Evolutionary conservation across 2,329 filamentous ascomycete species (phyloP).

Genomic region (Kalmusia sp.): DNA sequence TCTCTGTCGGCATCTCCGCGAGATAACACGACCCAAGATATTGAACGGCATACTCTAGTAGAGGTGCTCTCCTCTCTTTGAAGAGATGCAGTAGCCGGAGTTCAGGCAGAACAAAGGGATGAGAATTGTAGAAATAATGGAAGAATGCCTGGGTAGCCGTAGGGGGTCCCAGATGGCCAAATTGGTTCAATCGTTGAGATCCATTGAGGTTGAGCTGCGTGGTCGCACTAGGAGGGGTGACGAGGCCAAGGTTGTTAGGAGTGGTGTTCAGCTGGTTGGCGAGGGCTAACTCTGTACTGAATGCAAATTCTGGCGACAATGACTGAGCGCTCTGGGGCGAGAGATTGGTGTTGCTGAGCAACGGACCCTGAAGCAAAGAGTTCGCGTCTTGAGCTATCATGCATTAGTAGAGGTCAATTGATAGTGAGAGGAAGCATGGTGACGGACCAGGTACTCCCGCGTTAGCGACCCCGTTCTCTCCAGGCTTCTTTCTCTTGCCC

Average conservation of each 20-base stretch:
- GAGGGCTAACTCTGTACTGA: slow-evolving; percentile 31
- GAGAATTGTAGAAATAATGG: slow-evolving; percentile 62
- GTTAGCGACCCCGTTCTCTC: slow-evolving; percentile 34
- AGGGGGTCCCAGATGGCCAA: slow-evolving; percentile 35
- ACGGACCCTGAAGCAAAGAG: slow-evolving; percentile 13
- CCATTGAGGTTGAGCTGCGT: slow-evolving; percentile 43
- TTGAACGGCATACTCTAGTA: slow-evolving; percentile 62
- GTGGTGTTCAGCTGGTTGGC: slow-evolving; percentile 32
- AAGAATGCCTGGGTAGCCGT: slow-evolving; percentile 42
- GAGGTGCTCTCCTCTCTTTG: slow-evolving; percentile 49
- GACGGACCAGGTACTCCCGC: slow-evolving; percentile 32
- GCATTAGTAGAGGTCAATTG: slow-evolving; percentile 10
- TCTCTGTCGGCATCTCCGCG: slow-evolving; percentile 52
- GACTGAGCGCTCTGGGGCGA: slow-evolving; percentile 29
- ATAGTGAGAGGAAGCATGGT: neutral
- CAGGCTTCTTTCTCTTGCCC: slow-evolving; percentile 48
- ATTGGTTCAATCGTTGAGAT: slow-evolving; percentile 36
- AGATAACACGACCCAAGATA: slow-evolving; percentile 65
- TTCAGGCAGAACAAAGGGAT: slow-evolving; percentile 63
- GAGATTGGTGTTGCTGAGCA: slow-evolving; percentile 18
- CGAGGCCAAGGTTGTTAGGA: slow-evolving; percentile 27
- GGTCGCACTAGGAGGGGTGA: slow-evolving; percentile 26
- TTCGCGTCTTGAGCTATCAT: slow-evolving; percentile 20
- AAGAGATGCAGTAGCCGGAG: slow-evolving; percentile 46
- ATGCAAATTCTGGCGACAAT: slow-evolving; percentile 41